Base-by-base conservation (phyloP, 176 grass and related monocot species). In the Bothriochloa decipiens region DNA sequence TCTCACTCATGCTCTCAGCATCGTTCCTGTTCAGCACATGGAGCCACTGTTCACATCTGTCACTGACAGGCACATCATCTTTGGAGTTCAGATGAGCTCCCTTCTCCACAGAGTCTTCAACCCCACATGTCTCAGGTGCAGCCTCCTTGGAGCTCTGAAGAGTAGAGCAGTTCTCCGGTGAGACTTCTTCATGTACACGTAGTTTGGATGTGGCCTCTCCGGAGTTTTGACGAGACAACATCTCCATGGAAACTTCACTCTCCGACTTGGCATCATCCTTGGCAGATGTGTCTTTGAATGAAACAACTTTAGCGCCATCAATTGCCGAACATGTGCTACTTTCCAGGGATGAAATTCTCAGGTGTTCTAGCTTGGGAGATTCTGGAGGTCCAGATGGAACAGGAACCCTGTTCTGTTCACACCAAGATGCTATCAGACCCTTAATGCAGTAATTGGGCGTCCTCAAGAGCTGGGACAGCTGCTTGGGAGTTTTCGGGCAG, bases 371-470 rank as follows among this genome's bases (percentile, higher is more conserved):
- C 77, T 94, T 90, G 41, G 90, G 92, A 64, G 95, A 95, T 72
- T 88, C 95, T 5, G 95, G 95, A 7, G 92, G 88, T 58, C 81
- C 89, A 17, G 66, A 67, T 20, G 95, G 92, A 70, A 89, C 74
- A 14, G 26, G 72, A 68, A 95, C 82, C 50, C 89, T 82, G 20
- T 95, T 97, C 84, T 92, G 91, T 33, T 95, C 88, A 69, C 95
- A 97, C 95, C 92, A 97, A 84, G 86, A 91, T 40, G 84, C 58
- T 71, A 95, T 97, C 57, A 97, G 84, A 26, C 88, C 88, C 79
- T 97, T 97, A 25, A 97, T 86, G 72, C 92, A 89, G 81, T 86
- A 92, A 88, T 97, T 97, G 40, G 95, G 92, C 11, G 95, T 97
- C 70, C 94, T 33, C 46, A 80, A 69, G 53, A 86, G 86, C 43